Evolutionary conservation across 192 early-diverging fungal genomes (phyloP).

Genomic region (Jimgerdemannia flammicorona): DNA sequence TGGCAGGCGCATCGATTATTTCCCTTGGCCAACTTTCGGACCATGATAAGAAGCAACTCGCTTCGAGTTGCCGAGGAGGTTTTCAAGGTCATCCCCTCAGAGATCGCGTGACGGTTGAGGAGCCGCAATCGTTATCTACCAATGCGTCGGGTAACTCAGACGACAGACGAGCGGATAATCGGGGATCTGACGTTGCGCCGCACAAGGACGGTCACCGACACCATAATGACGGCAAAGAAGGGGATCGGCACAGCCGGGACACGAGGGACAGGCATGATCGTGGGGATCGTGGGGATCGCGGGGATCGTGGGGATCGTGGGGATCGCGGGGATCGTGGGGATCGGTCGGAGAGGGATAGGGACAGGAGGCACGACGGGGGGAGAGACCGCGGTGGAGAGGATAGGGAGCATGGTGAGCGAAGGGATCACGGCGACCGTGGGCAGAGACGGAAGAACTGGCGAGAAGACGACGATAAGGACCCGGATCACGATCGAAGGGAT

Average conservation of each 20-base stretch:
- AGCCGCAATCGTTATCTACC: slow-evolving; percentile 16
- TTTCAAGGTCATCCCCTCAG: slow-evolving; percentile 23
- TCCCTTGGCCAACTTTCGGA: slow-evolving; percentile 16
- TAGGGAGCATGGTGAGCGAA: neutral
- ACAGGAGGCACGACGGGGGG: neutral
- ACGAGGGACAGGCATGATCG: neutral
- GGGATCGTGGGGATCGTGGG: too few relatives aligned
- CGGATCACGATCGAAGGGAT: neutral
- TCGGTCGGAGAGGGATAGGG: neutral
- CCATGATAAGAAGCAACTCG: slow-evolving; percentile 24
- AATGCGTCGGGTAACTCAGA: neutral
- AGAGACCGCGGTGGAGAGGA: neutral
- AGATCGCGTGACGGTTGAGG: slow-evolving; percentile 29
- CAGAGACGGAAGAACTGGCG: neutral
- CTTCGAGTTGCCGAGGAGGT: slow-evolving; percentile 20
- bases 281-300: neutral
- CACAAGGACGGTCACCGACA: neutral
- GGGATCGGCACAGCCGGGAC: neutral
- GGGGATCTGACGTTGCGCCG: neutral
- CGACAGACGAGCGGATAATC: neutral
- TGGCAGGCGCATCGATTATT: slow-evolving; percentile 18
- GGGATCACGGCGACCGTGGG: neutral
- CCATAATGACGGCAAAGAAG: neutral
- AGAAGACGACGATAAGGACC: neutral
- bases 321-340: neutral